Conservation (phyloP, 495 filamentous ascomycete genomes). For the Bacidia rubella region DNA sequence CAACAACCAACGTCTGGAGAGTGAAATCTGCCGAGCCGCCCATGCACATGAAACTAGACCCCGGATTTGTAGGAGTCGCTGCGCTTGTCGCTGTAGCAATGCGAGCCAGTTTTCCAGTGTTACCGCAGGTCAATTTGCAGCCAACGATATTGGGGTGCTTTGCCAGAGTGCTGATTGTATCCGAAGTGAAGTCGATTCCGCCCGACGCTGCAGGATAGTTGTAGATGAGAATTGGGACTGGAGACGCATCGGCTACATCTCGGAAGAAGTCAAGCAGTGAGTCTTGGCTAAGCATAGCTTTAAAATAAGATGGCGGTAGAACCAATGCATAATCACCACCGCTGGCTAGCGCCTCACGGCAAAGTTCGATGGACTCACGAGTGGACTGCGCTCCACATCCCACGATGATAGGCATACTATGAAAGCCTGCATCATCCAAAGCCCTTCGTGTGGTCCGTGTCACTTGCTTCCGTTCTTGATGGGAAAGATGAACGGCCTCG, state of each 20-base stretch:
- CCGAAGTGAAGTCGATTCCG: constrained; percentile 72
- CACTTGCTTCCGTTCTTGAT: constrained; percentile 53
- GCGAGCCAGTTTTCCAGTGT: constrained; percentile 81
- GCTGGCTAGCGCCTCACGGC: constrained; percentile 55
- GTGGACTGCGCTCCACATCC: constrained; percentile 75
- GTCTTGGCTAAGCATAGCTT: constrained; percentile 41
- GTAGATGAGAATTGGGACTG: constrained; percentile 83
- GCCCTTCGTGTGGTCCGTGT: constrained; percentile 63
- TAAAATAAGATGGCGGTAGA: constrained; percentile 79
- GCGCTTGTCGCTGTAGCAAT: constrained; percentile 52
- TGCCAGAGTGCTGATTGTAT: constrained; percentile 60
- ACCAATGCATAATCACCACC: constrained; percentile 79
- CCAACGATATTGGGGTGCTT: constrained; percentile 79
- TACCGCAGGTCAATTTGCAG: constrained; percentile 85
- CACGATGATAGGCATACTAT: constrained; percentile 63
- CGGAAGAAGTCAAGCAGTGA: constrained; percentile 61
- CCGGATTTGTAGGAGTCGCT: constrained; percentile 26
- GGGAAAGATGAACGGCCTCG: constrained; percentile 69
- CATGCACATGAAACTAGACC: constrained; percentile 55
- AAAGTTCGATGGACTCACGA: constrained; percentile 72
- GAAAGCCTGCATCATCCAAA: constrained; percentile 54
- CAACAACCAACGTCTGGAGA: constrained; percentile 68
- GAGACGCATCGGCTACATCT: constrained; percentile 64
- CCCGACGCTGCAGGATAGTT: constrained; percentile 78
- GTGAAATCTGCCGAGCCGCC: constrained; percentile 88